Percentiles rank a stretch among this genome's conserved stretches.
Evolutionary conservation across 129 eudicot species (phyloP).

Genomic region (Oenanthe sinensis): DNA sequence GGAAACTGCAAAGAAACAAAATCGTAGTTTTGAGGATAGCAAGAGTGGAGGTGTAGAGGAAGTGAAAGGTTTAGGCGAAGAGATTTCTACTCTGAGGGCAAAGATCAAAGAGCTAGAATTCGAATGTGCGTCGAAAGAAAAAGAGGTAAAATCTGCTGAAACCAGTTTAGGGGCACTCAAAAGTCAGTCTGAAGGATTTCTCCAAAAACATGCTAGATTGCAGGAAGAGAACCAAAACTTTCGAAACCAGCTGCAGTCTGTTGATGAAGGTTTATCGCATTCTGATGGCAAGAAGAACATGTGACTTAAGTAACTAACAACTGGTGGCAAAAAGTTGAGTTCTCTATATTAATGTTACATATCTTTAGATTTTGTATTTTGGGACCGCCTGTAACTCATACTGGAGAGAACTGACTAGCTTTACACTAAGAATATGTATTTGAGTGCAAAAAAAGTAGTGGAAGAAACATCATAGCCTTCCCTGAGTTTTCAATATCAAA

Average conservation of each 20-base stretch:
- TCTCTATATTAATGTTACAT: not conserved
- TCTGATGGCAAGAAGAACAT: conserved; percentile 56
- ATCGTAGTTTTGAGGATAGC: conserved; percentile 43
- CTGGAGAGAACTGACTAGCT: not conserved
- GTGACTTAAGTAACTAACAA: conserved; percentile 17
- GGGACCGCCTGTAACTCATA: not conserved
- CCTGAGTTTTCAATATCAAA: not conserved
- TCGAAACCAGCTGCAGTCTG: conserved; percentile 35
- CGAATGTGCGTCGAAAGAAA: conserved; percentile 32
- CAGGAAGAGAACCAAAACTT: conserved; percentile 51
- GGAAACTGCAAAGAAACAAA: conserved; percentile 64
- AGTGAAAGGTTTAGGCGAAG: conserved; percentile 39
- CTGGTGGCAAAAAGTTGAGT: not conserved
- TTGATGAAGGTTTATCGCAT: conserved; percentile 30
- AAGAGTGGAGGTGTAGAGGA: conserved; percentile 51
- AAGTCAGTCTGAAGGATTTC: conserved; percentile 64
- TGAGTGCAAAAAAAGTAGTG: not conserved
- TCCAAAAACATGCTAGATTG: conserved; percentile 50
- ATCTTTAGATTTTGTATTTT: not conserved
- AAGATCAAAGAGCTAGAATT: conserved; percentile 46
- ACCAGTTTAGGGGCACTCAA: conserved; percentile 51
- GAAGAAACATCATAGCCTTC: not conserved
- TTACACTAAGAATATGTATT: conserved; percentile 9
- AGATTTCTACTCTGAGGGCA: conserved; percentile 28
- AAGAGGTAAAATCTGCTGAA: conserved; percentile 57